Evolutionary conservation across 352 stramenopile species (phyloP), one percentile per base, ranked within the genome.

Genomic region (Saprolegnia parasitica): DNA sequence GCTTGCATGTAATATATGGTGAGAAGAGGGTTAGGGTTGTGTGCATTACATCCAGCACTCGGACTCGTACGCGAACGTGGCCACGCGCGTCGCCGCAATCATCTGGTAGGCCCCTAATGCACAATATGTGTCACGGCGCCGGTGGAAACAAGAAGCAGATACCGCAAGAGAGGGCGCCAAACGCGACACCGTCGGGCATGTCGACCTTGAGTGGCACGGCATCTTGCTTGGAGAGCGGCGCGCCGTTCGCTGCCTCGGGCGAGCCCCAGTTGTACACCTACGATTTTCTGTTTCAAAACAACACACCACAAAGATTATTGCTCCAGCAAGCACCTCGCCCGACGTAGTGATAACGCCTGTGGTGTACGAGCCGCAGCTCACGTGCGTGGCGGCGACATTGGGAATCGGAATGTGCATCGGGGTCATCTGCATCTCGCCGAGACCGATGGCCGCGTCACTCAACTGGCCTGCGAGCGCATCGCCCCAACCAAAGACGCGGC

Each of bases 201-300:
- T 70, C 63, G 11, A 70, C 42, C 23, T 61, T 61, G 13, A 42
- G 23, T 11, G 86, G 68, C 9, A 77, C 74, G 0, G 84, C 83
- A 46, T 91, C 81, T 16, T 87, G 75, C 6, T 71, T 26, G 26
- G 88, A 68, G 37, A 93, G 73, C 18, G 71, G 65, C 4, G 75
- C 81, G 1, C 86, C 84, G 37, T 91, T 91, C 13, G 84, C 86
- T 35, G 86, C 86, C 24, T 80, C 80, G 20, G 83, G 67, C 8
- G 84, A 94, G 0, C 86, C 86, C 86, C 86, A 94, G 52, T 81
- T 63, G 54, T 81, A 91, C n/a, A 92, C 47, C n/a, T 81, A 77
- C 82, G 81, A 32, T 87, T 75, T 0, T 77, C 73, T 15, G 74
- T n/a, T n/a, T n/a, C n/a, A n/a, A n/a, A n/a, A n/a, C n/a, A n/a